Evolutionary conservation across 2,329 filamentous ascomycete species (phyloP), one percentile per base, ranked within the genome.

Genomic region (Calycina marina): DNA sequence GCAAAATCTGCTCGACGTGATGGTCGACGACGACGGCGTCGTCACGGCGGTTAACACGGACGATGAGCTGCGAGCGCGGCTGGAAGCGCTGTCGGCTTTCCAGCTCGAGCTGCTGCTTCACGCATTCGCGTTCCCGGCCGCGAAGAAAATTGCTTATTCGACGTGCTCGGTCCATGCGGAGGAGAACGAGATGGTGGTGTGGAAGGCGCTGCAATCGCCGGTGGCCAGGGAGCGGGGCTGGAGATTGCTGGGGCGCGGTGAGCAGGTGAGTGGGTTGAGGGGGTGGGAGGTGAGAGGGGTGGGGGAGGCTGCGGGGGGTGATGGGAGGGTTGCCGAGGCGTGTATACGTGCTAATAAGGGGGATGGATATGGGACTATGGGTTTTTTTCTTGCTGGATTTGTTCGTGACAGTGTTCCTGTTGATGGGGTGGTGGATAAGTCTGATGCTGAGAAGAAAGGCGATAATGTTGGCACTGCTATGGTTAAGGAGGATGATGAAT

Each of bases 341-440:
- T 93, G 85, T 49, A 77, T 94, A 35, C 65, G 88, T 37, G 82
- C 83, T 18, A 77, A 80, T 54, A 81, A 86, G 45, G 80, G 73
- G 15, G 84, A 88, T 44, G 76, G 75, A 6, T 71, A 79, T 40
- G 84, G 85, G 0, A 81, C 86, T 1, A 93, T 94, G 70, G 88
- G 90, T 0, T 96, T 98, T 56, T 98, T 98, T 47, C 81, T 94
- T 13, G 84, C 74, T n/a, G 83, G 69, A 0, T 93, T 98, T 55
- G 67, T 83, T 3, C 64, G 81, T 37, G 44, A 50, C 29, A 6
- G 14, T 27, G 32, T 30, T 9, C 10, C 22, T 6, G 10, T 32
- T 12, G 27, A 12, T 26, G 20, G n/a, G 20, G 25, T 12, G 6
- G 14, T 29, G 6, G 15, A 29, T 13, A 15, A 11, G 10, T 25